Evolutionary conservation across 139 green algal species (phyloP).

Genomic region (Chlorella sp.): DNA sequence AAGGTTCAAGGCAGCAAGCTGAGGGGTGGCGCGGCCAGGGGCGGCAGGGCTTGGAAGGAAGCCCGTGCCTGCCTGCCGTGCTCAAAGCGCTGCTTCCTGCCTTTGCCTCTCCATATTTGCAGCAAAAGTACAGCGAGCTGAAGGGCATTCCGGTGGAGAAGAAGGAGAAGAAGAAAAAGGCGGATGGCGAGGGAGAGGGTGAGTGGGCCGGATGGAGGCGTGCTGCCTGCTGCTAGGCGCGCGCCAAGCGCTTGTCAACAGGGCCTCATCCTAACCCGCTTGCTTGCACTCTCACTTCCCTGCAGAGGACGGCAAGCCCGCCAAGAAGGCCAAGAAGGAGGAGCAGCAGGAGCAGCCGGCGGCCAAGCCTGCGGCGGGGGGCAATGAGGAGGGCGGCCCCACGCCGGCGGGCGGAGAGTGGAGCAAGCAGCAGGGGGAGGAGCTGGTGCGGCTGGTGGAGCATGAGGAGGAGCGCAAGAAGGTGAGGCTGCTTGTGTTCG

Average conservation of each 20-base stretch:
- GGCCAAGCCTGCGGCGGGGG: neutral
- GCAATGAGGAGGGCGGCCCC: no score
- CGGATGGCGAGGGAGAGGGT: neutral
- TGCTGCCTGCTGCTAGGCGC: no score
- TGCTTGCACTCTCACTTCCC: neutral
- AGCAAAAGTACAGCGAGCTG: constrained; percentile 18
- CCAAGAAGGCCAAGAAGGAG: constrained; percentile 37
- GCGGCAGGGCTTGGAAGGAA: no score
- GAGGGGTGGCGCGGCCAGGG: no score
- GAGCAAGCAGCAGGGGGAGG: constrained; percentile 24
- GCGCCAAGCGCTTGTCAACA: no score
- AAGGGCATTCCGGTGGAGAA: neutral
- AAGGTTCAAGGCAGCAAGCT: no score
- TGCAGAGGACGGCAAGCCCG: constrained; percentile 22
- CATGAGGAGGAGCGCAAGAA: constrained; percentile 36
- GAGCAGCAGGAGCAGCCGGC: neutral
- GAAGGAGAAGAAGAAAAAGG: constrained; percentile 3
- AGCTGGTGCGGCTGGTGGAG: constrained; percentile 47
- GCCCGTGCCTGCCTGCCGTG: no score
- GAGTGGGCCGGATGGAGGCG: no score
- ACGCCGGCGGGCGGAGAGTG: neutral
- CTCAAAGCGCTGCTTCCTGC: no score
- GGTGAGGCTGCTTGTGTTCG: no score
- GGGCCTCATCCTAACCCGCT: no score
- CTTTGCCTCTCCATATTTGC: no score